phyloP scores from a whole-genome alignment of 129 eudicot species.

The Pulicaria dysenterica region DNA sequence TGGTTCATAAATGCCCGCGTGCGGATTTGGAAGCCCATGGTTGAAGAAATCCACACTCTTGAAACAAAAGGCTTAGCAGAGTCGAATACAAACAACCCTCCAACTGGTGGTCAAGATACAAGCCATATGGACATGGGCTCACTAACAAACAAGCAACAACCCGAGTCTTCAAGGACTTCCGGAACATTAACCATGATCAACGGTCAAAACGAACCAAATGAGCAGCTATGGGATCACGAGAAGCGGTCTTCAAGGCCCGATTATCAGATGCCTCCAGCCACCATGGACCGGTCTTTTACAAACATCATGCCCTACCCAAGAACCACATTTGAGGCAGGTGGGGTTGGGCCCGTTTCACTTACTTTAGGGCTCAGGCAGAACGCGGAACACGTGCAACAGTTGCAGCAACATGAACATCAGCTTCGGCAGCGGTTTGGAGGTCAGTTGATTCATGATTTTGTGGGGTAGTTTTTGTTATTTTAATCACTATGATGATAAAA shows the following conservation, averaged over 20 bases:
- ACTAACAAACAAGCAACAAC: conserved; percentile 38
- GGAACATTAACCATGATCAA: conserved; percentile 21
- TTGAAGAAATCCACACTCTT: conserved; percentile 79
- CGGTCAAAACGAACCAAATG: conserved; percentile 25
- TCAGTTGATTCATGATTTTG: conserved; percentile 76
- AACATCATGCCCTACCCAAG: conserved; percentile 53
- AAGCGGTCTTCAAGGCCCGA: conserved; percentile 63
- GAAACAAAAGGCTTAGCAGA: conserved; percentile 66
- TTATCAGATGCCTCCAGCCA: conserved; percentile 40
- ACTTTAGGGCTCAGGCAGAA: conserved; percentile 83
- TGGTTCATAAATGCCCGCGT: conserved; percentile 91
- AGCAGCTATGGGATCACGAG: conserved; percentile 55
- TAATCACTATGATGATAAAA: conserved; percentile 1
- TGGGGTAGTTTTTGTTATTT: conserved; percentile 46
- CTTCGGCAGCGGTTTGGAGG: conserved; percentile 70
- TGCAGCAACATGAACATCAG: conserved; percentile 54
- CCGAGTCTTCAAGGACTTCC: conserved; percentile 38
- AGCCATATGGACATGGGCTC: conserved; percentile 28
- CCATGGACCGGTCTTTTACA: conserved; percentile 55
- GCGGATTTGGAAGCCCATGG: conserved; percentile 93
- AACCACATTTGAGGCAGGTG: conserved; percentile 55
- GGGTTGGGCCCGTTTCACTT: conserved; percentile 69
- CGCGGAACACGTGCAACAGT: conserved; percentile 58
- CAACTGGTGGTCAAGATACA: conserved; percentile 34
- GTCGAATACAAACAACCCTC: conserved; percentile 38